These are phyloP conservation scores for Golubevia pallescens DNA, from an alignment of 1,284 basidiomycete species.

Conservation along the genomic window DNA sequence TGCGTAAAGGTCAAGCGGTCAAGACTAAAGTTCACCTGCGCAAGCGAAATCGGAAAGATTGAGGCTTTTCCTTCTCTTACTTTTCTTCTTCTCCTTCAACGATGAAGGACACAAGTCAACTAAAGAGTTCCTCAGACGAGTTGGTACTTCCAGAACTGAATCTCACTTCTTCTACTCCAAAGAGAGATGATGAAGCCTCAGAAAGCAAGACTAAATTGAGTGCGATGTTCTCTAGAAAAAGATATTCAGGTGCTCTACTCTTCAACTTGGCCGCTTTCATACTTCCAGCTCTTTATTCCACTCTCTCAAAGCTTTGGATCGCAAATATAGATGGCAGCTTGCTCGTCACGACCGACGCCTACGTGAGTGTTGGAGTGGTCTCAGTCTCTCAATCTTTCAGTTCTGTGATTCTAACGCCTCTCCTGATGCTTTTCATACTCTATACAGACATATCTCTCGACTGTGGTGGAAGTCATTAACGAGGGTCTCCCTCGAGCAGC, in stretches of 20 bases:
- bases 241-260: constrained; percentile 20
- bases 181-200: too few species aligned
- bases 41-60: too few species aligned
- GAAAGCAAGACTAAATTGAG: too few species aligned
- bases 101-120: not conserved
- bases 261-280: constrained; percentile 28
- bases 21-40: too few species aligned
- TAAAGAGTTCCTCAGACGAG: too few species aligned
- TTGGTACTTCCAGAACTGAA: too few species aligned
- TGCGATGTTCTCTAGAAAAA: not conserved
- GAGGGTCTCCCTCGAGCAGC: constrained; percentile 42
- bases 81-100: not conserved
- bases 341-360: constrained; percentile 34
- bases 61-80: constrained; percentile 5
- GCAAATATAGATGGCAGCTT: constrained; percentile 26
- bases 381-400: not conserved
- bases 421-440: not conserved
- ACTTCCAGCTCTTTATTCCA: constrained; percentile 35
- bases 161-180: too few species aligned
- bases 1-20: too few species aligned
- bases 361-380: constrained; percentile 25
- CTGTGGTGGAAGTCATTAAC: constrained; percentile 33
- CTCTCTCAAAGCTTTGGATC: constrained; percentile 42
- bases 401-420: not conserved
- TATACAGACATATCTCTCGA: constrained; percentile 1